phyloP scores from a whole-genome alignment of 176 grass and related monocot genomes.

The Oryza punctata region DNA sequence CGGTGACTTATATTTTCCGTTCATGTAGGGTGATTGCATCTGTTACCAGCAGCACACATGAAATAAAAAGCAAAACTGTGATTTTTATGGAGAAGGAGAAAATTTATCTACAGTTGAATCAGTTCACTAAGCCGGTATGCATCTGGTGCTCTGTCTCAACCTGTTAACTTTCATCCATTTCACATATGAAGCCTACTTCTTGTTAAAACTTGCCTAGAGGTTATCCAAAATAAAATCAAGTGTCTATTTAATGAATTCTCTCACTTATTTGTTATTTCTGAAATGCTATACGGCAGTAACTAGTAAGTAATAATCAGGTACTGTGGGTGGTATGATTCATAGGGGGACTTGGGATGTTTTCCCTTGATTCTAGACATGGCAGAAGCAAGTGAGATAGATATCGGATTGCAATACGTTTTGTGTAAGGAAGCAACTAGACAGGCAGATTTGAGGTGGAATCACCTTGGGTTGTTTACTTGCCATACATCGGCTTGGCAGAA shows the following conservation, averaged over 20 bases:
- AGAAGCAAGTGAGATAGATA: conserved; percentile 11
- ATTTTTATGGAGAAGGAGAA: conserved; percentile 86
- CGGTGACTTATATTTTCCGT: conserved; percentile 28
- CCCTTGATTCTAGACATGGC: conserved; percentile 14
- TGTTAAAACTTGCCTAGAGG: not conserved
- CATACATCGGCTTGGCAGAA: not conserved
- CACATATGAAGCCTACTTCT: too few relatives aligned
- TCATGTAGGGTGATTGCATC: conserved; percentile 78
- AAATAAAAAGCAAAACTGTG: conserved; percentile 93
- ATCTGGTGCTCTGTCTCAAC: conserved; percentile 3
- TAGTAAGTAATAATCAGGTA: not conserved
- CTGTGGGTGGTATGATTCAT: conserved; percentile 14
- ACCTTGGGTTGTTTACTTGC: not conserved
- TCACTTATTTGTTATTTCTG: not conserved
- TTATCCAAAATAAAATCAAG: not conserved
- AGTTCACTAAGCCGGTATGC: conserved; percentile 79
- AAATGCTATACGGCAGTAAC: not conserved
- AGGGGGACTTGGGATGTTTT: conserved; percentile 19
- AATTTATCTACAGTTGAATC: conserved; percentile 91
- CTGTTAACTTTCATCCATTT: conserved; percentile 6
- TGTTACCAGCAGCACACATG: conserved; percentile 98
- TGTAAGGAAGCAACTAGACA: conserved; percentile 12
- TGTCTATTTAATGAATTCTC: conserved; percentile 7
- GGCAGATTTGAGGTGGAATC: not conserved
- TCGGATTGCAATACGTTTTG: not conserved